Conservation (phyloP, 352 stramenopile genomes). For the Lagenidium giganteum region DNA sequence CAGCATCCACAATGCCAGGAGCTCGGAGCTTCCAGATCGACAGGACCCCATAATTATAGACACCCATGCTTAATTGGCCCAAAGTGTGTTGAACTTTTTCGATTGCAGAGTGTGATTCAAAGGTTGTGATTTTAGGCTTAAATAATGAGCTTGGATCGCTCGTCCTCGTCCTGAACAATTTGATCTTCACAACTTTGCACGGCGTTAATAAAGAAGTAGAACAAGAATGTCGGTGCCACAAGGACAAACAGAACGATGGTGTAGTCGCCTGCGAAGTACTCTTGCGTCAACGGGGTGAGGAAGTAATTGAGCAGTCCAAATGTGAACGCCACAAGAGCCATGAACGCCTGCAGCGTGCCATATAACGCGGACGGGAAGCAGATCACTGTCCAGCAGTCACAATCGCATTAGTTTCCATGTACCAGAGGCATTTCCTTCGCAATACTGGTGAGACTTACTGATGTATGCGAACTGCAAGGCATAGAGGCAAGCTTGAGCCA, state of each 20-base stretch:
- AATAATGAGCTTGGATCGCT: constrained; percentile 39
- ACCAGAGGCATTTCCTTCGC: too few relatives aligned
- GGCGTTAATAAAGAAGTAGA: constrained; percentile 64
- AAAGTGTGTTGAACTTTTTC: too few relatives aligned
- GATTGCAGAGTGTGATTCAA: not conserved
- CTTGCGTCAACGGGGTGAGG: constrained; percentile 70
- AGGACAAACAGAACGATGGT: constrained; percentile 49
- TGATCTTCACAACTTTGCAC: constrained; percentile 63
- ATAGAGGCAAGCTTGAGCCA: constrained; percentile 74
- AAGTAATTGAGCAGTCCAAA: constrained; percentile 73
- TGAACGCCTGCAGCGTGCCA: constrained; percentile 71
- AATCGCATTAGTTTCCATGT: too few relatives aligned
- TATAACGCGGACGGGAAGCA: constrained; percentile 75
- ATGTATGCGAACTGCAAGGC: constrained; percentile 84
- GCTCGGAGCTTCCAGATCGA: too few relatives aligned
- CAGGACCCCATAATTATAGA: too few relatives aligned
- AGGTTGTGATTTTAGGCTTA: not conserved
- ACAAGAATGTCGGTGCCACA: constrained; percentile 37
- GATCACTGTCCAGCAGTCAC: constrained; percentile 43
- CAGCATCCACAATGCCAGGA: too few relatives aligned
- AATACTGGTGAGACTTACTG: constrained; percentile 43
- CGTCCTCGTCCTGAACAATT: constrained; percentile 28
- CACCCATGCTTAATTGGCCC: too few relatives aligned
- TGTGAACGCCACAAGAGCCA: constrained; percentile 59
- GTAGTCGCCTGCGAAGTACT: constrained; percentile 64